phyloP scores from a whole-genome alignment of 2,329 filamentous ascomycete genomes.

The Botryotinia calthae region DNA sequence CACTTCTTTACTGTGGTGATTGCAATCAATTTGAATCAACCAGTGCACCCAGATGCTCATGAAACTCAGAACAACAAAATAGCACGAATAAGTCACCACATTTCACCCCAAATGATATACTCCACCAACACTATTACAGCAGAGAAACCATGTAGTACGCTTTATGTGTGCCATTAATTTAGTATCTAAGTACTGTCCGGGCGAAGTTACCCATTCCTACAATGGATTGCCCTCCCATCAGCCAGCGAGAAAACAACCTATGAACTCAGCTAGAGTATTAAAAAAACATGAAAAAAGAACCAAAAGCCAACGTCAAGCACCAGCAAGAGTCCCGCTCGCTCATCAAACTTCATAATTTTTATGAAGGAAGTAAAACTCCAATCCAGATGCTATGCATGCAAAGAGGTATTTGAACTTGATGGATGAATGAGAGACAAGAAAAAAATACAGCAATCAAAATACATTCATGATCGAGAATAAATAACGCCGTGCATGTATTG shows the following conservation, averaged over 20 bases:
- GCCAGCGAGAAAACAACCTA: background rate
- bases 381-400: conserved; percentile 14
- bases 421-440: conserved; percentile 2
- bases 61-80: background rate
- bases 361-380: conserved; percentile 10
- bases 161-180: background rate
- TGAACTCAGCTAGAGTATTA: background rate
- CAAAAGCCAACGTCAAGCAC: background rate
- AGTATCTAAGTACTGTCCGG: background rate
- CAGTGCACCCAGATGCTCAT: background rate
- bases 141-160: background rate
- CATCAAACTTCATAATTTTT: conserved; percentile 3
- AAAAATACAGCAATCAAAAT: conserved; percentile 6
- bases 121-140: background rate
- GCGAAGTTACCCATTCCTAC: background rate
- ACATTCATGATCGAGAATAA: background rate
- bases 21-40: background rate
- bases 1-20: background rate
- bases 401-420: conserved; percentile 16
- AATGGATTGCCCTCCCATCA: background rate
- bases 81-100: background rate
- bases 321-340: conserved; percentile 3
- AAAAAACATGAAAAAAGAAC: background rate
- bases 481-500: conserved; percentile 4
- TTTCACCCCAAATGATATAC: background rate